Percentiles rank a stretch among this genome's conserved stretches.
Evolutionary conservation across 352 stramenopile genomes (phyloP).

Genomic region (Phytopythium montanum): DNA sequence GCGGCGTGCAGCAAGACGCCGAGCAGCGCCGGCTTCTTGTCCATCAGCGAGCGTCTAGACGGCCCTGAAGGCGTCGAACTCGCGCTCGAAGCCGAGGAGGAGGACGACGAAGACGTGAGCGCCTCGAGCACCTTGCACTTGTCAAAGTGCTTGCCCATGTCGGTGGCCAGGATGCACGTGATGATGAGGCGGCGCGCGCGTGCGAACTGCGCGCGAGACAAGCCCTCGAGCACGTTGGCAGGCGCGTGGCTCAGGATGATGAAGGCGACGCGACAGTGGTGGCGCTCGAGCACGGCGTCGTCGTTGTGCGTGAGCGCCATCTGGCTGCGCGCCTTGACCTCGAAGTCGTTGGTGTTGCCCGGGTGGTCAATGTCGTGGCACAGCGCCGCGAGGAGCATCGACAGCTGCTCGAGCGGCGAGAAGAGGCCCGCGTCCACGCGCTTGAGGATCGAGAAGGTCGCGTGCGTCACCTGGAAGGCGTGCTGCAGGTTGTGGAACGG

Average conservation of each 20-base stretch:
- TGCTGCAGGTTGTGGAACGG: constrained; percentile 81
- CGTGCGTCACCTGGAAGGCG: constrained; percentile 64
- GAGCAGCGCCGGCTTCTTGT: constrained; percentile 48
- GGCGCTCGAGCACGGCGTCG: constrained; percentile 77
- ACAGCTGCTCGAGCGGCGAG: neutral
- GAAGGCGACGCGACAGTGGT: constrained; percentile 70
- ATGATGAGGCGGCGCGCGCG: constrained; percentile 53
- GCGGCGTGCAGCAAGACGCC: constrained; percentile 61
- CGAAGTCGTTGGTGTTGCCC: constrained; percentile 82
- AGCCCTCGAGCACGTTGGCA: constrained; percentile 56
- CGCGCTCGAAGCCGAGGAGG: constrained; percentile 24
- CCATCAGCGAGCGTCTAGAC: constrained; percentile 16
- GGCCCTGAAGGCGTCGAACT: no score
- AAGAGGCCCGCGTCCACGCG: constrained; percentile 48
- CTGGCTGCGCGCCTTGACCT: constrained; percentile 64
- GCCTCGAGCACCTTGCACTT: constrained; percentile 59
- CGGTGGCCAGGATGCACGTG: constrained; percentile 65
- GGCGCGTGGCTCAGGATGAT: constrained; percentile 57
- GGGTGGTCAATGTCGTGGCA: constrained; percentile 81
- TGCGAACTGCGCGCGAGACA: constrained; percentile 42
- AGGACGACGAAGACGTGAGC: constrained; percentile 31
- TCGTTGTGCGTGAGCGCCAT: constrained; percentile 83
- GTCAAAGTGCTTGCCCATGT: constrained; percentile 77
- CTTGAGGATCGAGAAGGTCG: constrained; percentile 42
- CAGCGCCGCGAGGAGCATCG: constrained; percentile 41